Evolutionary conservation across 345 rosid species (phyloP).

Genomic region (Lepidium africanum): DNA sequence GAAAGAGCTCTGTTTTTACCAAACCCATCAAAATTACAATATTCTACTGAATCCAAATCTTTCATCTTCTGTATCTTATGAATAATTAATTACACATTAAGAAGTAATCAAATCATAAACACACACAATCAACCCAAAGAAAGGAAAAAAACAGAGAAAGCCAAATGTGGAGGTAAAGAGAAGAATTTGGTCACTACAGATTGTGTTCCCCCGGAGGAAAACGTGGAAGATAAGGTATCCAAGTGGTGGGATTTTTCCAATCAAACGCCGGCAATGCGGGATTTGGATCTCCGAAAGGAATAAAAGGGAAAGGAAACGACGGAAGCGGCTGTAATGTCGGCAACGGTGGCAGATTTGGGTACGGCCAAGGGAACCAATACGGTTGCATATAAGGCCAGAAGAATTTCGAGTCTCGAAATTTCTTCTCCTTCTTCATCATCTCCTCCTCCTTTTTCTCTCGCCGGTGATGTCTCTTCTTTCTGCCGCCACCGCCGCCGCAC

Average conservation of each 20-base stretch:
- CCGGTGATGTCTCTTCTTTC: conserved; percentile 6
- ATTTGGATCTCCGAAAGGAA: conserved; percentile 33
- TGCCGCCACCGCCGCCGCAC: conserved; percentile 16
- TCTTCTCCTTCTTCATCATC: not conserved
- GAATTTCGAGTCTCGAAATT: conserved; percentile 46
- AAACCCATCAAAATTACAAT: not conserved
- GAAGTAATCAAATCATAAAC: conserved; percentile 7
- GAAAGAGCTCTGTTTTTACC: not conserved
- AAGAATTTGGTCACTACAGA: conserved; percentile 4
- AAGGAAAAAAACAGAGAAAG: not conserved
- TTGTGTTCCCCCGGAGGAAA: conserved; percentile 18
- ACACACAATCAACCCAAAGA: not conserved
- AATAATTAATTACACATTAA: conserved; percentile 23
- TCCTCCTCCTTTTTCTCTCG: conserved; percentile 26
- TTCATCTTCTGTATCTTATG: conserved; percentile 9
- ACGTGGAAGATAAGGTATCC: conserved; percentile 54
- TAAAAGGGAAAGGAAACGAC: conserved; percentile 31
- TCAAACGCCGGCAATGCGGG: conserved; percentile 49
- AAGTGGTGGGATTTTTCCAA: conserved; percentile 52
- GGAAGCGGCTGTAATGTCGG: conserved; percentile 36
- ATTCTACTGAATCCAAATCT: not conserved
- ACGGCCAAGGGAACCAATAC: conserved; percentile 50
- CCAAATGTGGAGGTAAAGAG: not conserved
- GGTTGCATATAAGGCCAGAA: conserved; percentile 53
- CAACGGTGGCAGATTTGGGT: conserved; percentile 21